Conservation (phyloP, 805 yeast species). For the Candida schatavii region DNA sequence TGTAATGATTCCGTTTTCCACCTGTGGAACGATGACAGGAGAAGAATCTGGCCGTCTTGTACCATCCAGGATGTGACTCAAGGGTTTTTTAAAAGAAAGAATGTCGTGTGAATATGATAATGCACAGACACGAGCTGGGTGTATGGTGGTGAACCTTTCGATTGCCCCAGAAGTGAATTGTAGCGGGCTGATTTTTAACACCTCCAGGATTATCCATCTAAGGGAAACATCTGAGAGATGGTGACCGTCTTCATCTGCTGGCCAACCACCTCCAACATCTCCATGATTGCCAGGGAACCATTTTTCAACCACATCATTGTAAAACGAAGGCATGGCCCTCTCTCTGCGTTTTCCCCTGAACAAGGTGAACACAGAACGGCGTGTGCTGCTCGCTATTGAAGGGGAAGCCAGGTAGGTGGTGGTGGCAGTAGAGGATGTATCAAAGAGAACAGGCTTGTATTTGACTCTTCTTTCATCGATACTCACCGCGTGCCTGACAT, state of each 20-base stretch:
- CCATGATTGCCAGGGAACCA: slow-evolving; percentile 74
- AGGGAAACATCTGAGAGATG: slow-evolving; percentile 49
- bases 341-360: not conserved
- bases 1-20: not conserved
- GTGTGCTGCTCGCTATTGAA: slow-evolving; percentile 7
- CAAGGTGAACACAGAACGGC: not conserved
- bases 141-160: slow-evolving; percentile 36
- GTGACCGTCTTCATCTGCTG: slow-evolving; percentile 42
- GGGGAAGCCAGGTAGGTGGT: slow-evolving; percentile 28
- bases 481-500: slow-evolving; percentile 65
- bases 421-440: no score
- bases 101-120: slow-evolving; percentile 53
- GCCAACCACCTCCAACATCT: slow-evolving; percentile 71
- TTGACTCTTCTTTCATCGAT: slow-evolving; percentile 66
- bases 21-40: not conserved
- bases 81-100: slow-evolving; percentile 22
- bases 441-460: slow-evolving; percentile 55
- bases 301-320: slow-evolving; percentile 40
- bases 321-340: slow-evolving; percentile 6
- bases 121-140: slow-evolving; percentile 39
- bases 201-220: slow-evolving; percentile 60
- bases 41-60: not conserved
- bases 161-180: slow-evolving; percentile 41
- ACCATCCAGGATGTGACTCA: not conserved
- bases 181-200: slow-evolving; percentile 47